phyloP scores from a whole-genome alignment of 1,139 yeast species.

The Sugiyamaella xylanicola region DNA sequence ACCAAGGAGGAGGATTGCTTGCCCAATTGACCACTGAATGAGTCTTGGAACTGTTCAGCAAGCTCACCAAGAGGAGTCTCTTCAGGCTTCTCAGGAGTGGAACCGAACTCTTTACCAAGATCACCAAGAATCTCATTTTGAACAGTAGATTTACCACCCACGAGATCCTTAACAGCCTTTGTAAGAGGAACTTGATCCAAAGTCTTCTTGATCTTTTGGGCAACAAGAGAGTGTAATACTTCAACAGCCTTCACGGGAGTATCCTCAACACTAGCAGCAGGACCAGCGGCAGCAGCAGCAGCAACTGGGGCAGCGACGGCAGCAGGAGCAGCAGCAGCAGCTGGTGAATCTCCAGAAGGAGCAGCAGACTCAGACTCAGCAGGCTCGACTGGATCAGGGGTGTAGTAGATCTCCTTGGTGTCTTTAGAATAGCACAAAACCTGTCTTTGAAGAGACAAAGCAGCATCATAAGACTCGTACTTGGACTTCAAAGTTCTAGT shows the following conservation, averaged over 20 bases:
- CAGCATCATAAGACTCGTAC: constrained; percentile 97
- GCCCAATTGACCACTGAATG: constrained; percentile 85
- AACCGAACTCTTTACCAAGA: constrained; percentile 94
- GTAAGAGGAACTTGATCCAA: constrained; percentile 82
- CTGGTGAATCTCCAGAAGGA: constrained; percentile 45
- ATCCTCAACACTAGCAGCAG: constrained; percentile 83
- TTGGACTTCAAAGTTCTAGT: constrained; percentile 93
- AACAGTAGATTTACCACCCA: constrained; percentile 97
- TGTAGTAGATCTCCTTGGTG: constrained; percentile 92
- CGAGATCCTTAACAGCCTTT: constrained; percentile 94
- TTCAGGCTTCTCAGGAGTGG: constrained; percentile 98
- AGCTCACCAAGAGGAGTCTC: constrained; percentile 94
- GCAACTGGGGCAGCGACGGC: constrained; percentile 64
- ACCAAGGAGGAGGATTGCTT: constrained; percentile 88
- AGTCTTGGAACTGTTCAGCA: constrained; percentile 92
- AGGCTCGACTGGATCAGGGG: constrained; percentile 76
- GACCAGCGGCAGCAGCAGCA: constrained; percentile 64
- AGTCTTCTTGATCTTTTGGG: constrained; percentile 91
- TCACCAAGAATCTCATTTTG: constrained; percentile 98
- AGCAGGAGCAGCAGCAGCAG: constrained; percentile 50
- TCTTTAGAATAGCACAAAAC: constrained; percentile 94
- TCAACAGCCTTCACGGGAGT: constrained; percentile 85
- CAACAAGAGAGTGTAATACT: constrained; percentile 85
- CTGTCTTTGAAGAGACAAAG: constrained; percentile 93
- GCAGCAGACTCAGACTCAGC: constrained; percentile 45